These are phyloP conservation scores for Oenanthe sinensis DNA, from an alignment of 129 eudicot genomes.

Conservation along the genomic window DNA sequence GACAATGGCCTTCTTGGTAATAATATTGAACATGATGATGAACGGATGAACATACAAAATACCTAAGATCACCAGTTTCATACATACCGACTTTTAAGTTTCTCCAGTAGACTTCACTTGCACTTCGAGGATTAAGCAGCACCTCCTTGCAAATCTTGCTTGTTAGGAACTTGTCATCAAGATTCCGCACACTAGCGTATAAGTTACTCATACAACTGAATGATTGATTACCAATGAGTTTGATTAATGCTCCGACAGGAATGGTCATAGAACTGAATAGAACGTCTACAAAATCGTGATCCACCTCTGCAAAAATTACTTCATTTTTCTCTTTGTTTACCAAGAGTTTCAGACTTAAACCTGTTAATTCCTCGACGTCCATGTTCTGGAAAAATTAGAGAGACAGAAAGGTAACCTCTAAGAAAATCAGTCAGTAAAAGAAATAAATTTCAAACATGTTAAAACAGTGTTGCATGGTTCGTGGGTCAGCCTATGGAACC, in stretches of 20 bases:
- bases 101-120: slow-evolving; percentile 18
- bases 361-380: slow-evolving; percentile 8
- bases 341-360: slow-evolving; percentile 17
- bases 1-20: slow-evolving; percentile 7
- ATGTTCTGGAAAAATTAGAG: not conserved
- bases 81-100: slow-evolving; percentile 11
- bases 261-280: slow-evolving; percentile 25
- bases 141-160: not conserved
- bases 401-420: not conserved
- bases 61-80: not conserved
- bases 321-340: slow-evolving; percentile 18
- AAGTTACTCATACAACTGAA: slow-evolving; percentile 23
- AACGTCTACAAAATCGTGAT: slow-evolving; percentile 23
- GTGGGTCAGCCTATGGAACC: too few species aligned
- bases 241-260: slow-evolving; percentile 20
- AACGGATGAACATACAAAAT: slow-evolving; percentile 2
- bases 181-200: slow-evolving; percentile 12
- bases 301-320: slow-evolving; percentile 25
- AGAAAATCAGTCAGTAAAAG: not conserved
- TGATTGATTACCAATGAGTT: slow-evolving; percentile 4
- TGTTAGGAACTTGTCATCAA: slow-evolving; percentile 6
- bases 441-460: too few species aligned
- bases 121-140: slow-evolving; percentile 23
- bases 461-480: too few species aligned
- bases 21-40: slow-evolving; percentile 5